These are phyloP conservation scores for Tylopilus subfusipes DNA, from an alignment of 768 basidiomycete species.

Conservation along the genomic window DNA sequence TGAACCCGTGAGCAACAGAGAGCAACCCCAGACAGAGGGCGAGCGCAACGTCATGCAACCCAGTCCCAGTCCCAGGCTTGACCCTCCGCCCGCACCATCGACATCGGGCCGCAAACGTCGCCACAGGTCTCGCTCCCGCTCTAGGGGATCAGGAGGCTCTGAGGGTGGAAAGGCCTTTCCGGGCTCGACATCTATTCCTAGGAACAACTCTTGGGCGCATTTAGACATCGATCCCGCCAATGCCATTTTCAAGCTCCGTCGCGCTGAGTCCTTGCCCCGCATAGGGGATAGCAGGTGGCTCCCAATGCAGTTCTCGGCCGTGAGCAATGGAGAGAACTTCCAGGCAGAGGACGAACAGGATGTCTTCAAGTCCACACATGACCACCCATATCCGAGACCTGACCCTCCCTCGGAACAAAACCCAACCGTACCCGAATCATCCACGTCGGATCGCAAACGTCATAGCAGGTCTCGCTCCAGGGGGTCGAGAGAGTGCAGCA, in stretches of 20 bases:
- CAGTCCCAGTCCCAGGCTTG: too few relatives aligned
- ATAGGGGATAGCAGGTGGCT: constrained; percentile 89
- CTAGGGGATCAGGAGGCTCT: too few relatives aligned
- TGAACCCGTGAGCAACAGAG: constrained; percentile 39
- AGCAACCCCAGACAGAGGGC: too few relatives aligned
- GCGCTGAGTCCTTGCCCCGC: constrained; percentile 85
- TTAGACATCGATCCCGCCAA: constrained; percentile 47
- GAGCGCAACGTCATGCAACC: too few relatives aligned
- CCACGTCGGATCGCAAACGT: constrained; percentile 50
- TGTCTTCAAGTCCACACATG: background rate
- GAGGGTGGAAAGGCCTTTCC: too few relatives aligned
- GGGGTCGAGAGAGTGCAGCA: constrained; percentile 71
- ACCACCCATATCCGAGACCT: constrained; percentile 17
- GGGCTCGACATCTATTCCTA: too few relatives aligned
- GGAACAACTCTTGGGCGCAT: constrained; percentile 7
- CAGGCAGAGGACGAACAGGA: constrained; percentile 36
- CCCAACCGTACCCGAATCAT: constrained; percentile 40
- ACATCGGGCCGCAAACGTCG: too few relatives aligned
- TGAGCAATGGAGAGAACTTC: constrained; percentile 66
- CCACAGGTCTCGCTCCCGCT: too few relatives aligned
- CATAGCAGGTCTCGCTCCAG: constrained; percentile 68
- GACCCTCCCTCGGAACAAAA: constrained; percentile 29
- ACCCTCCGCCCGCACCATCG: too few relatives aligned
- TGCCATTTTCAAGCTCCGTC: constrained; percentile 85
- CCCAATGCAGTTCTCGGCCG: constrained; percentile 77